Evolutionary conservation across 345 rosid genomes (phyloP).

Genomic region (Dipteronia sinensis): DNA sequence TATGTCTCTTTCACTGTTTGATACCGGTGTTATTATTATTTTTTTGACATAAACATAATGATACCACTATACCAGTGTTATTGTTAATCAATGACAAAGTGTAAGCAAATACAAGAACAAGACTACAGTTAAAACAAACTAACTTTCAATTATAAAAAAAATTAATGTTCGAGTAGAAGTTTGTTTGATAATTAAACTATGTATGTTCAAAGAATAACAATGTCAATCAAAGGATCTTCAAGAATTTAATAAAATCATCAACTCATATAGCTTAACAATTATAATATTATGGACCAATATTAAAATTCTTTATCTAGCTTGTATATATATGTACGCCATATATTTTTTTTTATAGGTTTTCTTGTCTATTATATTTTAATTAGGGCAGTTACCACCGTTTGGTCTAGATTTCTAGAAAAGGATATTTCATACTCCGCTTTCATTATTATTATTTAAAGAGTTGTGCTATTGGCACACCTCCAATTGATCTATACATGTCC

Average conservation of each 20-base stretch:
- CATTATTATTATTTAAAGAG: no score
- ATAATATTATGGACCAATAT: background rate
- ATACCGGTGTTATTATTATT: no score
- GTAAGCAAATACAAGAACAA: background rate
- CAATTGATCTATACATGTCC: no score
- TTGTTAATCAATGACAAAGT: background rate
- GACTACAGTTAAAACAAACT: background rate
- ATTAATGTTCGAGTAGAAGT: background rate
- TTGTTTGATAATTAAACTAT: background rate
- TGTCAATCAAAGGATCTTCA: constrained; percentile 1
- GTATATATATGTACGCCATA: no score
- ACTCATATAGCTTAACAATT: background rate
- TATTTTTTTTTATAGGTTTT: no score
- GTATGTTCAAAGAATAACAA: background rate
- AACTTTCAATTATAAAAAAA: background rate
- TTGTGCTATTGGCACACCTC: no score
- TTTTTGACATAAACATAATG: background rate
- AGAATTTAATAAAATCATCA: background rate
- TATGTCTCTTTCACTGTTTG: background rate
- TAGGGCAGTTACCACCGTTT: constrained; percentile 6
- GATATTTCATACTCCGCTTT: no score
- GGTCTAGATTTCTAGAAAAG: background rate
- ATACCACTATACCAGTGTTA: background rate
- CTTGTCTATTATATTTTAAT: background rate
- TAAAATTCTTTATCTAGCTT: background rate